Evolutionary conservation across 2,329 filamentous ascomycete species (phyloP).

Genomic region (Aspergillus bombycis): DNA sequence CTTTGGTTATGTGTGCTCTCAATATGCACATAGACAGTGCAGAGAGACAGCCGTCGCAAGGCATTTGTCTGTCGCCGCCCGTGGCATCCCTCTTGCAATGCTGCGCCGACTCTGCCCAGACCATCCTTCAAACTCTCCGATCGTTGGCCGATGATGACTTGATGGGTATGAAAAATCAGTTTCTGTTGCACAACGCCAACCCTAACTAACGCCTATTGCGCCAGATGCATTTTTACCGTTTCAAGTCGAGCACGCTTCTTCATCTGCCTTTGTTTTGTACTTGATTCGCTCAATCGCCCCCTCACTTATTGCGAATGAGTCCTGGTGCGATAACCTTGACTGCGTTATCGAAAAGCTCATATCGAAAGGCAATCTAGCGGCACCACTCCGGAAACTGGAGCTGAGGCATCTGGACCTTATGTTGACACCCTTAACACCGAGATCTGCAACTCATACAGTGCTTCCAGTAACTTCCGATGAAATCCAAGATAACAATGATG

Average conservation of each 20-base stretch:
- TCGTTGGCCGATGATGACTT: not conserved
- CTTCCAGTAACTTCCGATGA: not conserved
- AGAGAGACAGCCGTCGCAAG: slow-evolving; percentile 21
- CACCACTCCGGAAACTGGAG: slow-evolving; percentile 42
- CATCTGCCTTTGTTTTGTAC: slow-evolving; percentile 46
- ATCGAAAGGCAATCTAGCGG: slow-evolving; percentile 42
- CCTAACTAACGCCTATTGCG: not conserved
- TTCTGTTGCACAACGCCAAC: not conserved
- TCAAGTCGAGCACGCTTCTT: slow-evolving; percentile 48
- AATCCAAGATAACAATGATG: not conserved
- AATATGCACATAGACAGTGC: slow-evolving; percentile 30
- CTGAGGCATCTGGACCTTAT: slow-evolving; percentile 18
- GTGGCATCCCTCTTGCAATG: slow-evolving; percentile 29
- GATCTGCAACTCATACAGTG: slow-evolving; percentile 10
- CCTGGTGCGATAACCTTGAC: slow-evolving; percentile 41
- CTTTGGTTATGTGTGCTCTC: slow-evolving; percentile 31
- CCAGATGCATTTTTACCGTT: slow-evolving; percentile 45
- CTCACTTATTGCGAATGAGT: slow-evolving; percentile 36
- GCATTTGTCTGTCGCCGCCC: slow-evolving; percentile 15
- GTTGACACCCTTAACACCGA: slow-evolving; percentile 39
- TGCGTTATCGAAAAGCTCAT: slow-evolving; percentile 45
- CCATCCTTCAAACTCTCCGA: slow-evolving; percentile 29
- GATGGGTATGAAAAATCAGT: not conserved
- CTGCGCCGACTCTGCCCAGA: slow-evolving; percentile 30
- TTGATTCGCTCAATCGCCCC: slow-evolving; percentile 39